Evolutionary conservation across 2,329 filamentous ascomycete genomes (phyloP).

Genomic region (Scopulariopsis brevicaulis): DNA sequence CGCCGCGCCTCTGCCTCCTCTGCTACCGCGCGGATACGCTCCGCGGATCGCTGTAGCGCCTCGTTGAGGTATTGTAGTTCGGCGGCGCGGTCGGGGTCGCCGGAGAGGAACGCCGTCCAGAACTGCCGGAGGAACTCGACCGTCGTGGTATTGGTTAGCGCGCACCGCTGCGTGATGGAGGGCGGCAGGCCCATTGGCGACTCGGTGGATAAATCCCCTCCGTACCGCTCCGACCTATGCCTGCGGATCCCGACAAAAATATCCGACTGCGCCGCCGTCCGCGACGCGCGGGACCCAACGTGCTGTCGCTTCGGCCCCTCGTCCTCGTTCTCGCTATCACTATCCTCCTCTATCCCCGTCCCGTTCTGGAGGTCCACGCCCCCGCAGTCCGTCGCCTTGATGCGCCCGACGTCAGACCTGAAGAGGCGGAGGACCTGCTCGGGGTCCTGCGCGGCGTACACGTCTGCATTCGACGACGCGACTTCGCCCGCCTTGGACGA

Average conservation of each 20-base stretch:
- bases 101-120: constrained; percentile 85
- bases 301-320: constrained; percentile 23
- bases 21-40: constrained; percentile 71
- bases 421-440: constrained; percentile 54
- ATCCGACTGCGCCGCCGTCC: constrained; percentile 52
- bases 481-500: constrained; percentile 52
- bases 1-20: constrained; percentile 69
- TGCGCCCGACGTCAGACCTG: constrained; percentile 45
- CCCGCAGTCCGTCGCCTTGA: constrained; percentile 33
- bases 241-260: constrained; percentile 54
- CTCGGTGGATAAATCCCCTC: constrained; percentile 30
- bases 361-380: constrained; percentile 49
- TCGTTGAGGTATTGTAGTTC: constrained; percentile 77
- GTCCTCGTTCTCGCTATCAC: constrained; percentile 53
- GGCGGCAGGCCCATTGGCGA: constrained; percentile 42
- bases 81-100: constrained; percentile 66
- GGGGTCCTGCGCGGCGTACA: constrained; percentile 61
- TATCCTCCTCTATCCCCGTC: constrained; percentile 60
- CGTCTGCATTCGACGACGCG: constrained; percentile 28
- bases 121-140: constrained; percentile 97
- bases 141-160: constrained; percentile 77
- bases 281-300: constrained; percentile 59
- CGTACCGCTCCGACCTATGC: constrained; percentile 47
- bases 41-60: constrained; percentile 64
- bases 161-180: constrained; percentile 46